phyloP scores from a whole-genome alignment of 805 yeast genomes.

The Saccharomyces cerevisiae region DNA sequence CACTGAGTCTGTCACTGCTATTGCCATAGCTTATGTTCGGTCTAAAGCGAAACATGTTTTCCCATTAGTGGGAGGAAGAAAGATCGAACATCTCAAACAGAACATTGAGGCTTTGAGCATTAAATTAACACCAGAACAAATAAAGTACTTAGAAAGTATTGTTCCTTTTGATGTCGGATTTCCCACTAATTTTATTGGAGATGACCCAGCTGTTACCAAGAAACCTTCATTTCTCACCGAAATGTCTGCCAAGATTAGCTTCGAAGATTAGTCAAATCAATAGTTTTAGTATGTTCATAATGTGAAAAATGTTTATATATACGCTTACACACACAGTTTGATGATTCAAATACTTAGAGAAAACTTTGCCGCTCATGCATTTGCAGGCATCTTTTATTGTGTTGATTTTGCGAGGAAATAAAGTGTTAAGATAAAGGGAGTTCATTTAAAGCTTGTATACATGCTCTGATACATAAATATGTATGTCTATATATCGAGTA shows the following conservation, averaged over 20 bases:
- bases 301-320: no score
- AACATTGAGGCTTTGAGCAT: slow-evolving; percentile 13
- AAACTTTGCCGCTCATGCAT: no score
- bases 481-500: no score
- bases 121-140: slow-evolving; percentile 10
- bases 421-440: no score
- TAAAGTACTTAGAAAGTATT: slow-evolving; percentile 9
- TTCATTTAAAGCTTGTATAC: no score
- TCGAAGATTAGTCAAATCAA: not conserved
- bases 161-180: slow-evolving; percentile 14
- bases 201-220: slow-evolving; percentile 8
- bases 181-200: slow-evolving; percentile 11
- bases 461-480: no score
- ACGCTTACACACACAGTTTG: no score
- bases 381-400: no score
- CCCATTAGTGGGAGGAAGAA: slow-evolving; percentile 19
- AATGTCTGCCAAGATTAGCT: not conserved
- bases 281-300: not conserved
- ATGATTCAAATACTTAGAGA: no score
- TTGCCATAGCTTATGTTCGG: slow-evolving; percentile 19
- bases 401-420: no score
- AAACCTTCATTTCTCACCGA: slow-evolving; percentile 2
- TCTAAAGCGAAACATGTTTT: slow-evolving; percentile 14
- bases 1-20: slow-evolving; percentile 8
- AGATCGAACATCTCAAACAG: slow-evolving; percentile 14